Evolutionary conservation across 768 basidiomycete genomes (phyloP).

Genomic region (Boletus coccyginus): DNA sequence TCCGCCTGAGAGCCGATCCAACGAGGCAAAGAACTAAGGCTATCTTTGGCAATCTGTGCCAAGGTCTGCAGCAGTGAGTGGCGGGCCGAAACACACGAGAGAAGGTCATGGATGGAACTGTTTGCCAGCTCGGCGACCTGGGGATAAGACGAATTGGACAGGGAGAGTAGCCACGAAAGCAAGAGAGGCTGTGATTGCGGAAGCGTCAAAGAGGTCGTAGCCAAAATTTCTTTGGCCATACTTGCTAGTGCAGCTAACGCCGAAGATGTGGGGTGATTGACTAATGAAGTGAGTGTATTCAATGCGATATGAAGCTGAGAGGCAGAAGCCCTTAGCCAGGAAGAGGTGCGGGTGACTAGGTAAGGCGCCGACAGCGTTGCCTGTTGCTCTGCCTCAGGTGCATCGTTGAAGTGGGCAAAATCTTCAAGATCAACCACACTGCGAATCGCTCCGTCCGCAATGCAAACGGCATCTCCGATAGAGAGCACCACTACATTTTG

Average conservation of each 20-base stretch:
- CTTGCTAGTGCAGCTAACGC: slow-evolving; percentile 58
- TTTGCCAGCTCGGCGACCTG: slow-evolving; percentile 52
- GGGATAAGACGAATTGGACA: slow-evolving; percentile 59
- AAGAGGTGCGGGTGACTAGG: slow-evolving; percentile 56
- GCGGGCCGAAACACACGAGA: slow-evolving; percentile 41
- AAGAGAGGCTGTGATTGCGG: slow-evolving; percentile 66
- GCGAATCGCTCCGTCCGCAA: slow-evolving; percentile 55
- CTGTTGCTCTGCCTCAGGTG: slow-evolving; percentile 12
- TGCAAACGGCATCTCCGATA: slow-evolving; percentile 67
- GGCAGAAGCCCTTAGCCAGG: slow-evolving; percentile 81
- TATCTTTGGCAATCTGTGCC: slow-evolving; percentile 59
- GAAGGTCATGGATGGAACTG: slow-evolving; percentile 44
- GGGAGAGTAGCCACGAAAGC: slow-evolving; percentile 68
- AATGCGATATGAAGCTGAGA: slow-evolving; percentile 83
- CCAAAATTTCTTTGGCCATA: slow-evolving; percentile 56
- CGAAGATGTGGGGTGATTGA: slow-evolving; percentile 66
- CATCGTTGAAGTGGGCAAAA: slow-evolving; percentile 38
- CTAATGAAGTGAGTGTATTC: slow-evolving; percentile 66
- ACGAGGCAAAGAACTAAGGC: slow-evolving; percentile 68
- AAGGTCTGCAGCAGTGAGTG: slow-evolving; percentile 53
- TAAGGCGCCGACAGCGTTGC: slow-evolving; percentile 36
- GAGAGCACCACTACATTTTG: slow-evolving; percentile 50
- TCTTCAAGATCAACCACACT: slow-evolving; percentile 62
- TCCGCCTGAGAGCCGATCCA: slow-evolving; percentile 70
- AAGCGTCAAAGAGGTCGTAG: slow-evolving; percentile 56